Conservation (phyloP, 192 early-diverging fungal species). For the Backusella australiensis region DNA sequence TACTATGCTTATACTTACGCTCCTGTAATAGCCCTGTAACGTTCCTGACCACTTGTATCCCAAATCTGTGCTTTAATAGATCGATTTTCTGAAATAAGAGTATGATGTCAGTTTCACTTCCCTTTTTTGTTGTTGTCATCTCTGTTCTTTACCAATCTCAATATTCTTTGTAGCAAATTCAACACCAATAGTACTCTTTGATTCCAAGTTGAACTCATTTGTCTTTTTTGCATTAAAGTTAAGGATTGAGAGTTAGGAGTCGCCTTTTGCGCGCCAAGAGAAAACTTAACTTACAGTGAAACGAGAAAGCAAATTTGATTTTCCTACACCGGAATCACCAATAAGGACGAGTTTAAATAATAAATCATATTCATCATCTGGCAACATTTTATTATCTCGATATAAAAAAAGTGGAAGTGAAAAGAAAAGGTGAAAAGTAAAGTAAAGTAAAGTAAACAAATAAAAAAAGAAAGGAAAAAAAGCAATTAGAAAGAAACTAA, state of each 20-base stretch:
- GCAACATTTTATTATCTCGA: slow-evolving; percentile 29
- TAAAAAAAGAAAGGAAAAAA: background rate
- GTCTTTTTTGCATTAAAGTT: slow-evolving; percentile 20
- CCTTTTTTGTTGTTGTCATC: background rate
- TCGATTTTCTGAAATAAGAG: slow-evolving; percentile 36
- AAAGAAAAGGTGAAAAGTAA: background rate
- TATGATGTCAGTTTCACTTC: background rate
- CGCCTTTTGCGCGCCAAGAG: background rate
- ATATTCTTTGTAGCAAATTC: slow-evolving; percentile 53
- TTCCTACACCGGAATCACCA: slow-evolving; percentile 58
- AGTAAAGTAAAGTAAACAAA: background rate
- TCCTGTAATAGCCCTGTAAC: slow-evolving; percentile 82
- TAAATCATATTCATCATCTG: slow-evolving; percentile 56
- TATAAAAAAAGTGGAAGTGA: background rate
- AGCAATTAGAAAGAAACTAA: background rate
- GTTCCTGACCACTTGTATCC: slow-evolving; percentile 88
- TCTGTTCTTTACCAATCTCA: slow-evolving; percentile 28
- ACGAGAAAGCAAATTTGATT: slow-evolving; percentile 50
- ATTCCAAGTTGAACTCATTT: slow-evolving; percentile 53
- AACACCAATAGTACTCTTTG: slow-evolving; percentile 51
- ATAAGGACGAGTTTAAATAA: slow-evolving; percentile 69
- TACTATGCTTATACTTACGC: slow-evolving; percentile 39
- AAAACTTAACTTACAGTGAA: slow-evolving; percentile 37
- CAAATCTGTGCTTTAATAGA: slow-evolving; percentile 47
- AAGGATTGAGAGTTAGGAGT: background rate